phyloP scores from a whole-genome alignment of 73 alveolate genomes.

The Durusdinium trenchii region DNA sequence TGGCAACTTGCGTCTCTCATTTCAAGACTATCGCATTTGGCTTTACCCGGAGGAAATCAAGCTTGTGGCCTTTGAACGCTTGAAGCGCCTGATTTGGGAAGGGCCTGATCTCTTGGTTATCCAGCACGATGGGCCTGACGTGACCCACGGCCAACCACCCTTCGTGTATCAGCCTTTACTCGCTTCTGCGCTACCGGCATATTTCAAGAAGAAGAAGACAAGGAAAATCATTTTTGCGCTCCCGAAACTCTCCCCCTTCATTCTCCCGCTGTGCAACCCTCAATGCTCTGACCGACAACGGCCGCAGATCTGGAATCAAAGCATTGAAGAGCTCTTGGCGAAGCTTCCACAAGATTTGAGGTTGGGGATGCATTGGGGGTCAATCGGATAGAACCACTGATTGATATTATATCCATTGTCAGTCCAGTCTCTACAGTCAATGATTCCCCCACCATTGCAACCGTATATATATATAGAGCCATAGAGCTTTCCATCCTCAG shows the following conservation, averaged over 20 bases:
- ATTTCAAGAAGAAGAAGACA: background rate
- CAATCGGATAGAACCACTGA: no score
- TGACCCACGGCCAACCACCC: background rate
- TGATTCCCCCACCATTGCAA: background rate
- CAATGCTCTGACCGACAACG: no score
- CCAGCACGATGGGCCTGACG: background rate
- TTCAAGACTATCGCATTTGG: slow-evolving; percentile 31
- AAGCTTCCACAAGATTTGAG: no score
- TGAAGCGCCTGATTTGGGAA: background rate
- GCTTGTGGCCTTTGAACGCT: background rate
- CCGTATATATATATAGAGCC: background rate
- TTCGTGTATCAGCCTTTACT: background rate
- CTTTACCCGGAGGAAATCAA: background rate
- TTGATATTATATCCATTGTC: no score
- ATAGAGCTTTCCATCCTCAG: background rate
- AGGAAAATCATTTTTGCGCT: background rate
- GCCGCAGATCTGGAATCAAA: no score
- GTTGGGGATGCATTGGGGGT: no score
- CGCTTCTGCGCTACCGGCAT: background rate
- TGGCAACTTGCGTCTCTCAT: background rate
- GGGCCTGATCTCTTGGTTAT: background rate
- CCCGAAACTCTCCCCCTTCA: background rate
- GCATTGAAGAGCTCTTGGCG: no score
- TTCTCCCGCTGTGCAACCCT: background rate
- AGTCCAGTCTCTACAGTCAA: background rate